Base-by-base conservation (phyloP, 192 early-diverging fungal species). In the Lobosporangium transversale region DNA sequence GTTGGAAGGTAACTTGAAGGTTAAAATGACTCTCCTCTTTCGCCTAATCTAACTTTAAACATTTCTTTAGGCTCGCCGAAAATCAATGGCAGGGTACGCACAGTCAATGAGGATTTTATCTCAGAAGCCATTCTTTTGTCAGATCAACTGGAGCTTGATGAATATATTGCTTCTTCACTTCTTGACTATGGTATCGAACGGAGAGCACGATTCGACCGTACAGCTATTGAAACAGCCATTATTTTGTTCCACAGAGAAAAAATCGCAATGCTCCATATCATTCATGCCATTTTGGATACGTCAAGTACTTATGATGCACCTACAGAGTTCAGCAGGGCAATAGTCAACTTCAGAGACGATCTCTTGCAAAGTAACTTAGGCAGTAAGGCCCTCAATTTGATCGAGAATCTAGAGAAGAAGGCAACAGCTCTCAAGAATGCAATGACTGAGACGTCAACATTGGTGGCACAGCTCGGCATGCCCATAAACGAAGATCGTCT, bases 121-220 rank as follows among this genome's bases (percentile, higher is more conserved):
- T 58, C 80, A 18, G 83, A 88, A 30, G 86, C 87, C 9, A 69
- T 90, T 53, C 82, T 89, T 66, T 66, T 98, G 31, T 92, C 93
- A 2, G 93, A 95, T 70, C 84, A 93, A 60, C 81, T 98, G 29
- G 84, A 89, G 24, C 83, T 96, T 44, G 88, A 92, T 79, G 95
- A 96, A 68, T 82, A 88, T 57, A 62, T 86, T 12, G 95, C 94
- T 5, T 85, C 92, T 3, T 78, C 86, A 8, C 78, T 95, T 31
- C 74, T 93, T 53, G 81, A 85, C 47, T 62, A 83, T 54, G 87
- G 87, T 1, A 68, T 81, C 11, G 65, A 85, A 7, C 78, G 84
- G 21, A 68, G 81, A 35, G 80, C 88, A 58, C 71, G 75, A 32
- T 90, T 87, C 42, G 84, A 89, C 50, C 79, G 83, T 33, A 85